phyloP scores from a whole-genome alignment of 306 rosid species.

The Cicer pinnatifidum region DNA sequence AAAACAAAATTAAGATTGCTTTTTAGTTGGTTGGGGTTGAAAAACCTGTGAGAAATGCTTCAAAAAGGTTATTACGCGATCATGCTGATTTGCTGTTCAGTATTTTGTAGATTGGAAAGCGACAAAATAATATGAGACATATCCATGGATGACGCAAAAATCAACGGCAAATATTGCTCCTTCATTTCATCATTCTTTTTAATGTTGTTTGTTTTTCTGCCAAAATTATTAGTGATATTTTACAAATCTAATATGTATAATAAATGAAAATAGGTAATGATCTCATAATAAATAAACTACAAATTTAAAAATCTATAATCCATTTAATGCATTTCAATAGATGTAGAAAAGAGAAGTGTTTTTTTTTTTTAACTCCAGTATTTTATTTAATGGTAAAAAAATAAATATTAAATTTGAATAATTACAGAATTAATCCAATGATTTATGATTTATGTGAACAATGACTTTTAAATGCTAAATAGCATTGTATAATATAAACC shows the following conservation, averaged over 20 bases:
- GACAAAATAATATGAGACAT: background rate
- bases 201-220: background rate
- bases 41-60: constrained; percentile 40
- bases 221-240: too few species aligned
- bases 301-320: too few species aligned
- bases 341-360: too few species aligned
- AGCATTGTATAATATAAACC: too few species aligned
- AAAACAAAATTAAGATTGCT: constrained; percentile 32
- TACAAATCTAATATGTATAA: background rate
- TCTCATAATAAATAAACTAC: background rate
- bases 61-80: constrained; percentile 27
- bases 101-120: constrained; percentile 44
- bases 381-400: too few species aligned
- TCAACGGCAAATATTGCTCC: background rate
- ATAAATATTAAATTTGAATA: too few species aligned
- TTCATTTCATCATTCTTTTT: background rate
- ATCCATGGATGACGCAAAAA: background rate
- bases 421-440: too few species aligned
- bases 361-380: too few species aligned
- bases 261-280: background rate
- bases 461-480: too few species aligned
- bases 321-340: too few species aligned
- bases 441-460: too few species aligned
- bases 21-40: constrained; percentile 20
- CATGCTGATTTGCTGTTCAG: constrained; percentile 49